Evolutionary conservation across 176 grass and related monocot genomes (phyloP), one percentile per base, ranked within the genome.

Genomic region (Bolboschoenus planiculmis): DNA sequence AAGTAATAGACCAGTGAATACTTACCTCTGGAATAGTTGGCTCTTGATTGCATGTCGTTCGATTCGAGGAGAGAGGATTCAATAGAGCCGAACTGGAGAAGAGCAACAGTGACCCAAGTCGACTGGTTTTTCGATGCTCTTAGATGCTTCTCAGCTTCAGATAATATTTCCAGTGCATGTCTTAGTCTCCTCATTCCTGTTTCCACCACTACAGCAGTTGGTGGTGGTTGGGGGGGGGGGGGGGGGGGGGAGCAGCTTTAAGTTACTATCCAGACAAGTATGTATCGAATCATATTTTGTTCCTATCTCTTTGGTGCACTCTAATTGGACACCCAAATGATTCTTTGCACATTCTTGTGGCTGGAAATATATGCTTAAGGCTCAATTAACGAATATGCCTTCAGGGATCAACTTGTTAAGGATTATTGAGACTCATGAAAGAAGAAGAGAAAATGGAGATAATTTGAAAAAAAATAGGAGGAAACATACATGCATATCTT

Each of bases 91-190:
- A 99, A 99, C 86, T 99, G 96, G 83, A 99, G 85, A 90, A 99
- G 96, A n/a, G 96, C 91, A 83, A 99, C 96, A 53, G 96, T 95
- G 73, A 99, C 90, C 96, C 96, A 99, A 83, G 96, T 99, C 46
- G 91, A 88, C 78, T 99, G 93, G 84, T 95, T 99, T 86, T 91
- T 93, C 86, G 96, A 95, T 83, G 92, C 88, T 84, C 96, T 99
- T 63, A 99, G 79, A 16, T 99, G 96, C 24, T 99, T 99, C 85
- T 99, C 96, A 71, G 96, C 88, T 78, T 99, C 96, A 24, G 91
- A 99, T 46, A 99, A 86, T 72, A 99, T 89, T 88, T 99, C 95
- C 44, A 99, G 70, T 24, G 96, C 96, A 81, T 95, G 81, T 51
- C 96, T 95, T 60, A 99, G 57, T 87, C 91, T 98, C 81, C 84